Conservation (phyloP, 148 eudicot genomes). For the Bassia scoparia region DNA sequence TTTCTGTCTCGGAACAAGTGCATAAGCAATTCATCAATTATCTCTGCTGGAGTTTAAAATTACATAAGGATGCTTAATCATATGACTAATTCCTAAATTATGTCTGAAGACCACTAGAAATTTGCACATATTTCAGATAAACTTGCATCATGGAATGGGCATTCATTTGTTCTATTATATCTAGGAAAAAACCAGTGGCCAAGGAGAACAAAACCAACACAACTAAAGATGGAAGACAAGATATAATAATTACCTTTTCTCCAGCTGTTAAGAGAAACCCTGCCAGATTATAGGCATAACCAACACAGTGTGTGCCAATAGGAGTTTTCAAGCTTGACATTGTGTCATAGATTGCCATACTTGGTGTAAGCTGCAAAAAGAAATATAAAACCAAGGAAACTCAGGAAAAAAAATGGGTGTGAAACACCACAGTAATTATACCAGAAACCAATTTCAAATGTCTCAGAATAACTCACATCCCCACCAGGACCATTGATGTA, state of each 20-base stretch:
- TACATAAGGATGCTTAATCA: not conserved
- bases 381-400: not conserved
- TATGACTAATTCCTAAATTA: not conserved
- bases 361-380: constrained; percentile 68
- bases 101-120: not conserved
- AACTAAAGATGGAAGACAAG: constrained; percentile 1
- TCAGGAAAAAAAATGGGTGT: not conserved
- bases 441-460: not conserved
- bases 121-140: not conserved
- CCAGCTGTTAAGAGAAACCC: constrained; percentile 87
- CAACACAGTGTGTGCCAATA: constrained; percentile 76
- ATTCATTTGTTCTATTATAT: not conserved
- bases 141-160: not conserved
- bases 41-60: not conserved
- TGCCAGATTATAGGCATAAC: constrained; percentile 66
- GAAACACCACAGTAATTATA: not conserved
- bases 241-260: constrained; percentile 48
- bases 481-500: constrained; percentile 82
- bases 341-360: constrained; percentile 85
- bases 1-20: too few species aligned
- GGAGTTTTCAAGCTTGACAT: constrained; percentile 76
- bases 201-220: not conserved
- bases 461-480: constrained; percentile 61
- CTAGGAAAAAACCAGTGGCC: not conserved
- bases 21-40: too few species aligned